phyloP scores from a whole-genome alignment of 2,329 filamentous ascomycete genomes.

The Pyricularia sp. region DNA sequence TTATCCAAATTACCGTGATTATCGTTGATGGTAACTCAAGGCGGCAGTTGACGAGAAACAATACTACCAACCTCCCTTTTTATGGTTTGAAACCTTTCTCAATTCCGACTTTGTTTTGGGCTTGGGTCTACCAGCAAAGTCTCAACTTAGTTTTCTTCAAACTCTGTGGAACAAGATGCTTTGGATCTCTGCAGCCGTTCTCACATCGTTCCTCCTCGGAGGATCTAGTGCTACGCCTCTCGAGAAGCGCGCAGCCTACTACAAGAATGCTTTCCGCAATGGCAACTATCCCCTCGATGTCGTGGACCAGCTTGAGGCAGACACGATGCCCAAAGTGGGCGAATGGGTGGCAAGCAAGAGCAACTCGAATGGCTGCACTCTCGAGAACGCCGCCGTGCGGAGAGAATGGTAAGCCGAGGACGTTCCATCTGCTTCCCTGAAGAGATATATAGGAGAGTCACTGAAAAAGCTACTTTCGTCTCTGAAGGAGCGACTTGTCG shows the following conservation, averaged over 20 bases:
- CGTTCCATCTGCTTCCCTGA: background rate
- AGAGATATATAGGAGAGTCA: background rate
- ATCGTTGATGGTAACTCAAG: no score
- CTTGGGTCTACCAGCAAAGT: background rate
- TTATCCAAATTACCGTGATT: no score
- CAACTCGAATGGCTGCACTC: slow-evolving; percentile 18
- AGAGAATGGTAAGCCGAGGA: slow-evolving; percentile 14
- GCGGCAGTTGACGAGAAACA: no score
- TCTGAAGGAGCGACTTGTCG: slow-evolving; percentile 15
- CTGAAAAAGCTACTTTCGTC: background rate
- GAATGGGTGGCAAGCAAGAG: slow-evolving; percentile 16
- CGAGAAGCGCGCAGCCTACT: slow-evolving; percentile 2
- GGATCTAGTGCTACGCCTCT: background rate
- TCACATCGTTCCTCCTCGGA: background rate
- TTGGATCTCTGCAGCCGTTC: background rate
- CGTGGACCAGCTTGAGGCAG: slow-evolving; percentile 17
- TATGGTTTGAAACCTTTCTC: background rate
- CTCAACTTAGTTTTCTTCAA: background rate
- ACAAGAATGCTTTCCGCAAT: slow-evolving; percentile 12
- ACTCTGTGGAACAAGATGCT: background rate
- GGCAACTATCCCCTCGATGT: slow-evolving; percentile 16
- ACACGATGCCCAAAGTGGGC: slow-evolving; percentile 18
- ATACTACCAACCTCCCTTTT: no score
- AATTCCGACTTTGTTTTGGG: background rate
- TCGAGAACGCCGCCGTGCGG: slow-evolving; percentile 17